Evolutionary conservation across 352 stramenopile species (phyloP), one percentile per base, ranked within the genome.

Genomic region (Globisporangium canariense): DNA sequence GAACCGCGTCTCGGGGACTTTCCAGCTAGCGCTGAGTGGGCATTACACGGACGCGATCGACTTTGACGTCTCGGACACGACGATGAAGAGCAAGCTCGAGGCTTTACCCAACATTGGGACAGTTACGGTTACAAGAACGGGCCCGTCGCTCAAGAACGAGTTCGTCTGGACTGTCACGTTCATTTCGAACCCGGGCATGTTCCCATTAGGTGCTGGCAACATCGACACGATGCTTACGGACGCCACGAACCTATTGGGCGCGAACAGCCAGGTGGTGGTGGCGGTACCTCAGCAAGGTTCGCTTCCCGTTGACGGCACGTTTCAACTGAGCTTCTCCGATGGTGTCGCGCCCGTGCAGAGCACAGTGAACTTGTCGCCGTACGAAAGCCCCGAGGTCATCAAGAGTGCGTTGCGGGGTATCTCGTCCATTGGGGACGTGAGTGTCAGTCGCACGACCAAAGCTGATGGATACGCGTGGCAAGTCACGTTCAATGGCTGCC

Each of bases 151-250:
- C 13, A 91, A 94, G 55, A 88, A 86, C 43, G 88, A 93, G 53
- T 99, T 98, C 64, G 78, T 78, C 16, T 99, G 97, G 97, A 88
- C 76, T 16, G 79, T 99, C 54, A 98, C 93, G 7, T 99, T 99
- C 70, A 66, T 81, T 1, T 81, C 90, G 1, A 98, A 98, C 62
- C 94, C 94, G 18, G 95, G 94, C 16, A 93, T 88, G 49, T 98
- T 98, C 70, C 96, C 96, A 6, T 73, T 91, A 36, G 86, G 86
- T 10, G 69, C 84, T 3, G 86, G 84, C 1, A 77, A 92, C 54
- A 74, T 94, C 25, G 75, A 83, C 25, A 57, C 67, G 2, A 51
- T 90, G n/a, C 56, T 69, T 2, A 54, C 70, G 4, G 82, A 92
- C 45, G 62, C 54, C 3, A 82, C 77, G 2, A 68, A 16, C 10